phyloP scores from a whole-genome alignment of 441 rosid species.

The Aleurites moluccanus region DNA sequence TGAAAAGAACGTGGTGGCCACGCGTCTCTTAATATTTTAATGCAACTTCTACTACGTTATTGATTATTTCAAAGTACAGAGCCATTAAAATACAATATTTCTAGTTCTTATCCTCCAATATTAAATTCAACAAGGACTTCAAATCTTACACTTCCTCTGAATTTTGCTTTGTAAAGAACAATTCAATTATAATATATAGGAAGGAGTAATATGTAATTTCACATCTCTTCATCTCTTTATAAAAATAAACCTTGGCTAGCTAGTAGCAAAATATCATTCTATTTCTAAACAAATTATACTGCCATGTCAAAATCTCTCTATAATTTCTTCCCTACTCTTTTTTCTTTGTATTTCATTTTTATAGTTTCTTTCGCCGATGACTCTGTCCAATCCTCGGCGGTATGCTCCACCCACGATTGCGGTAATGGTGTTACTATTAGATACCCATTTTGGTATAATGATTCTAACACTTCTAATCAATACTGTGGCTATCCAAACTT shows the following conservation, averaged over 20 bases:
- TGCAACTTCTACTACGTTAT: too few species aligned
- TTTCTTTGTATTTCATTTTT: neutral
- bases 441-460: constrained; percentile 13
- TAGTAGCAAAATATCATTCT: neutral
- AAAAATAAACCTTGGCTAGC: neutral
- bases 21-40: neutral
- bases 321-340: neutral
- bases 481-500: constrained; percentile 16
- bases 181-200: neutral
- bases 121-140: too few species aligned
- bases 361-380: neutral
- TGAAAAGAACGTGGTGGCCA: neutral
- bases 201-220: neutral
- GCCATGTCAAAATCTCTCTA: constrained; percentile 1
- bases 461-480: neutral
- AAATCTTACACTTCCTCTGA: neutral
- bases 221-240: neutral
- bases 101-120: neutral
- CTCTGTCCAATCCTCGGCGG: neutral
- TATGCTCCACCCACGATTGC: neutral
- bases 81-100: neutral
- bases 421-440: neutral
- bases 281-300: neutral
- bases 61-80: neutral
- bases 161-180: too few species aligned